These are phyloP conservation scores for Hordeum pubiflorum DNA, from an alignment of 202 grass and related monocot genomes.

Conservation along the genomic window DNA sequence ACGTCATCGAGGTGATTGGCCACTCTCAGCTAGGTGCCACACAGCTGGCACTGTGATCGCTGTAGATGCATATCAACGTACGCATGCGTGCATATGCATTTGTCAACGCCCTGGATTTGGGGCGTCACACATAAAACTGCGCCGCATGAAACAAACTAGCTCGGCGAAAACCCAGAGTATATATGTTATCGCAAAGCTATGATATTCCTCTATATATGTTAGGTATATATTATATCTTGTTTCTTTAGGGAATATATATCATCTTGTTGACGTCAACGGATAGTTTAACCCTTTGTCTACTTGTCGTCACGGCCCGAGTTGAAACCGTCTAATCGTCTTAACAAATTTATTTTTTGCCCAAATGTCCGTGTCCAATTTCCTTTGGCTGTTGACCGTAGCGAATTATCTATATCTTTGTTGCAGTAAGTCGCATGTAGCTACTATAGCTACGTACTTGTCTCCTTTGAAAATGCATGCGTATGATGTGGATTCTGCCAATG, in stretches of 20 bases:
- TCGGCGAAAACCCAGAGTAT: not conserved
- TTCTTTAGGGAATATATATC: no score
- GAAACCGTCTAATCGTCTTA: not conserved
- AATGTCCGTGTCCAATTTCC: not conserved
- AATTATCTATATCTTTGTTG: not conserved
- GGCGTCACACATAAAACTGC: not conserved
- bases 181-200: not conserved
- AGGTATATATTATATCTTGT: not conserved
- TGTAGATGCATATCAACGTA: not conserved
- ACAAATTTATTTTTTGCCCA: not conserved
- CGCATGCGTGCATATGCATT: not conserved
- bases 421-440: not conserved
- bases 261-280: constrained; percentile 21
- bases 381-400: not conserved
- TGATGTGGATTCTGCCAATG: not conserved
- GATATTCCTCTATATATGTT: not conserved
- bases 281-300: not conserved
- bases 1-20: not conserved
- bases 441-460: not conserved
- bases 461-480: not conserved
- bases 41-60: not conserved
- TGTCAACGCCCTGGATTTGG: constrained; percentile 6
- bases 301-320: not conserved
- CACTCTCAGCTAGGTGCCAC: not conserved
- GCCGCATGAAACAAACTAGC: not conserved